Base-by-base conservation (phyloP, 2,329 filamentous ascomycete species). In the Trichoderma sp. region DNA sequence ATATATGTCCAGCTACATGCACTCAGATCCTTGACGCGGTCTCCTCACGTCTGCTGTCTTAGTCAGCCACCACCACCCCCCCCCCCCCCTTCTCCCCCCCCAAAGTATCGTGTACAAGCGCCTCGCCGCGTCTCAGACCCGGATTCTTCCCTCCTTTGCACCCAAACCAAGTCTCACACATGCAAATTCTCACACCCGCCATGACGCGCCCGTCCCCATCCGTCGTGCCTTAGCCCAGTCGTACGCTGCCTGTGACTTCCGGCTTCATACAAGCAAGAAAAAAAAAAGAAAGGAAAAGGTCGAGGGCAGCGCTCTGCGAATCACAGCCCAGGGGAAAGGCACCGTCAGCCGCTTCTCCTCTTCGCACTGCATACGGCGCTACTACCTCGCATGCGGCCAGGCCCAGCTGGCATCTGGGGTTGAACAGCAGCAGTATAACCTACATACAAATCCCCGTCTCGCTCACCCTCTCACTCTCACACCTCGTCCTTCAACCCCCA, bases 281-380 rank as follows among this genome's bases (percentile, higher is more conserved):
- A 30, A 30, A 30, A 0, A 39, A 14, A 14, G 3, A 14, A 39
- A 39, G 5, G 4, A 39, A 10, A 10, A 12, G 4, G 34, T 39
- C 34, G 34, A 39, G 10, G 10, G 30, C 2, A 3, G 7, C 1
- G 30, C 30, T 30, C 30, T 52, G 50, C 50, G 28, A 52, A 52
- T 52, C 50, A 52, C 50, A 52, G 5, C 26, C 50, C 50, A 52
- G 28, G 21, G 21, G 21, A 1, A 50, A n/a, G 12, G n/a, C 57
- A 60, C 57, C 19, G 57, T 60, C 45, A 60, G 57, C 47, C 19
- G 24, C 28, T 15, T 34, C 41, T 60, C 34, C 34, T 60, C 19
- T 60, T 47, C 57, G 57, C 57, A 60, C 57, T 45, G 57, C 57
- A 60, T 60, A 60, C 45, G 34, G n/a, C 3, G 30, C 44, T 51